Evolutionary conservation across 2,329 filamentous ascomycete species (phyloP).

Genomic region (Xylaria sp.): DNA sequence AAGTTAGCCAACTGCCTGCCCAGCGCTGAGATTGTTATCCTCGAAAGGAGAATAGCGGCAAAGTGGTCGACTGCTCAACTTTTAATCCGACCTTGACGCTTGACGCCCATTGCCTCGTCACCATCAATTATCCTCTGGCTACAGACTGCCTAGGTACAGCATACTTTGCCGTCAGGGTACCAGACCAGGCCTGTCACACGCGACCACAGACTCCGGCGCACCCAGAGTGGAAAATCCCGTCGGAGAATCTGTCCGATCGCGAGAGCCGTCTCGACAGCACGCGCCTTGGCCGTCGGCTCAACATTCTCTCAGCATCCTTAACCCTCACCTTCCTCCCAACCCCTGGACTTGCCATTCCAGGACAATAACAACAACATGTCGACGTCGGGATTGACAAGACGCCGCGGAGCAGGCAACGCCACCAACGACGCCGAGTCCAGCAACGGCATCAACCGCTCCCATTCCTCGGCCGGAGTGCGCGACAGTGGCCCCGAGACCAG

Average conservation of each 20-base stretch:
- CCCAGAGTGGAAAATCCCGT: slow-evolving; percentile 12
- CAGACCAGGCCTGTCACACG: neutral
- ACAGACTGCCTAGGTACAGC: neutral
- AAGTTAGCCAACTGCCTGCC: slow-evolving; percentile 29
- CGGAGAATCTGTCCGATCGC: slow-evolving; percentile 22
- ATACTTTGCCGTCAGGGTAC: neutral
- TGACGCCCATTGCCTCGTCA: slow-evolving; percentile 22
- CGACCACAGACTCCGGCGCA: slow-evolving; percentile 22
- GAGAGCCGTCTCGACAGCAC: slow-evolving; percentile 24
- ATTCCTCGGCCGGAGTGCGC: slow-evolving; percentile 64
- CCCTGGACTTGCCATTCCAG: slow-evolving; percentile 7
- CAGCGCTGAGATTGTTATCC: slow-evolving; percentile 31
- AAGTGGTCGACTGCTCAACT: slow-evolving; percentile 29
- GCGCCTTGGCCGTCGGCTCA: slow-evolving; percentile 20
- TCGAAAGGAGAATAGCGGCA: slow-evolving; percentile 39
- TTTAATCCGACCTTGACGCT: slow-evolving; percentile 30
- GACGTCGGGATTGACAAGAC: slow-evolving; percentile 56
- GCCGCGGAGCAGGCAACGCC: slow-evolving; percentile 63
- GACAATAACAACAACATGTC: slow-evolving; percentile 51
- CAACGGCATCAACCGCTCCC: slow-evolving; percentile 66
- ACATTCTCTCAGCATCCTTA: neutral
- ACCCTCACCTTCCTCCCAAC: neutral
- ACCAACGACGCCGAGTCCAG: slow-evolving; percentile 68
- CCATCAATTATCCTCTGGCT: slow-evolving; percentile 6
- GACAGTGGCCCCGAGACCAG: slow-evolving; percentile 77